These are phyloP conservation scores for Trichosporon faecale DNA, from an alignment of 1,284 basidiomycete species.

Conservation along the genomic window DNA sequence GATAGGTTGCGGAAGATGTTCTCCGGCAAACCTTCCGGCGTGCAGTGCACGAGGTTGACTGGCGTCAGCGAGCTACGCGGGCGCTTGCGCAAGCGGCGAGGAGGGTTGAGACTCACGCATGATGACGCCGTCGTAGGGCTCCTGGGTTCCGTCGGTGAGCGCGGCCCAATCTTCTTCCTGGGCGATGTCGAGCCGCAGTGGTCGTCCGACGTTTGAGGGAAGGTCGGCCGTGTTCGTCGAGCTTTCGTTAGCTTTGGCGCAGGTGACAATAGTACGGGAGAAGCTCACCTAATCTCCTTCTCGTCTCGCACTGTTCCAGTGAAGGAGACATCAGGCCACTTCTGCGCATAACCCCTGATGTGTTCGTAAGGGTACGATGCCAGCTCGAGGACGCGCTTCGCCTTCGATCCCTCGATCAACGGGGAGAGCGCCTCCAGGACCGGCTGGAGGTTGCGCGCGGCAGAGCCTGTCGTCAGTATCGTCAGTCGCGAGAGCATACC, in stretches of 20 bases:
- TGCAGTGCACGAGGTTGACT: slow-evolving; percentile 47
- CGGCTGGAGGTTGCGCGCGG: slow-evolving; percentile 32
- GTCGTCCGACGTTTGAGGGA: slow-evolving; percentile 22
- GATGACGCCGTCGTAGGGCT: slow-evolving; percentile 26
- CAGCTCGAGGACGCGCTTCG: slow-evolving; percentile 34
- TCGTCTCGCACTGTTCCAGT: slow-evolving; percentile 32
- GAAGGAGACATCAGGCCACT: slow-evolving; percentile 33
- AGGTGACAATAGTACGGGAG: not conserved
- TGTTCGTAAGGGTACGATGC: slow-evolving; percentile 38
- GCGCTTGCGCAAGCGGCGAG: not conserved
- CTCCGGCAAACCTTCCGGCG: slow-evolving; percentile 32
- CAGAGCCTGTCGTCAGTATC: slow-evolving; percentile 30
- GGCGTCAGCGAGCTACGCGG: slow-evolving; percentile 12
- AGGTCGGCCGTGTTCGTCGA: slow-evolving; percentile 2
- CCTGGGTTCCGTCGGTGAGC: not conserved
- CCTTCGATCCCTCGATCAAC: slow-evolving; percentile 18
- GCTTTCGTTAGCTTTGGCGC: not conserved
- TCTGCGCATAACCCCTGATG: slow-evolving; percentile 28
- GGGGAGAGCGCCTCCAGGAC: slow-evolving; percentile 30
- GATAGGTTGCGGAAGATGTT: slow-evolving; percentile 40
- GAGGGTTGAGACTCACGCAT: slow-evolving; percentile 25
- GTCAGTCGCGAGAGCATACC: slow-evolving; percentile 14
- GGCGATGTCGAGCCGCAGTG: slow-evolving; percentile 27
- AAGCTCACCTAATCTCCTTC: slow-evolving; percentile 27
- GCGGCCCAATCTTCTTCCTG: slow-evolving; percentile 25